Conservation (phyloP, 2,329 filamentous ascomycete species). For the Nectriaceae sp. region DNA sequence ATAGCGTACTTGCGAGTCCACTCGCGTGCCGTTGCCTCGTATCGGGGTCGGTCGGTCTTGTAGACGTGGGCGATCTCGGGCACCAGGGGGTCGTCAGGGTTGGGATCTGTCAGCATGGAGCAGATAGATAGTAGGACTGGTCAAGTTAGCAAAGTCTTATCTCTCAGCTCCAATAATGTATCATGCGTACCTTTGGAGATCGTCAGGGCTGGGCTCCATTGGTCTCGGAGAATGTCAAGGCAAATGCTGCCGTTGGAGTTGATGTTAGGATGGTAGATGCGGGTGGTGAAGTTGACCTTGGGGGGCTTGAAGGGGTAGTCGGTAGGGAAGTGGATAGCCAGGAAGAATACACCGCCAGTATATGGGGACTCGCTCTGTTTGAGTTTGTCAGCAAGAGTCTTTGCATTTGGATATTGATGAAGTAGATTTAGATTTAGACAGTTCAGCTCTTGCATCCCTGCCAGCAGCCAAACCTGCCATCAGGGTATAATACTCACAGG, state of each 20-base stretch:
- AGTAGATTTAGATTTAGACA: background rate
- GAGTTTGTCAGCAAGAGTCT: conserved; percentile 30
- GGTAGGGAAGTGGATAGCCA: conserved; percentile 98
- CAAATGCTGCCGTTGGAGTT: conserved; percentile 99
- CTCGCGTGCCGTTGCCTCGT: conserved; percentile 94
- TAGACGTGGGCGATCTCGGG: conserved; percentile 99
- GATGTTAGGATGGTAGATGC: conserved; percentile 99
- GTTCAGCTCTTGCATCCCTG: background rate
- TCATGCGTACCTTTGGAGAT: conserved; percentile 84
- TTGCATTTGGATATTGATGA: background rate
- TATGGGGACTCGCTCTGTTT: conserved; percentile 92
- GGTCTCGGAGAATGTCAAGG: conserved; percentile 95
- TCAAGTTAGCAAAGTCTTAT: background rate
- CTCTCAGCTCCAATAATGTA: background rate
- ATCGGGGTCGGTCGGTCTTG: conserved; percentile 96
- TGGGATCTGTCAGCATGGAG: conserved; percentile 99
- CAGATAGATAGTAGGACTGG: conserved; percentile 96
- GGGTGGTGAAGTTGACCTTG: conserved; percentile 99
- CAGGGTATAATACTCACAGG: conserved; percentile 66
- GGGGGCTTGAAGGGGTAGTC: conserved; percentile 99
- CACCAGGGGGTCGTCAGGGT: conserved; percentile 97
- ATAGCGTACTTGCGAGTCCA: conserved; percentile 99
- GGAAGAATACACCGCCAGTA: conserved; percentile 97
- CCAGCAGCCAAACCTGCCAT: background rate
- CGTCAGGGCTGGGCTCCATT: conserved; percentile 98